Evolutionary conservation across 768 basidiomycete species (phyloP), one percentile per base, ranked within the genome.

Genomic region (Asterophora parasitica): DNA sequence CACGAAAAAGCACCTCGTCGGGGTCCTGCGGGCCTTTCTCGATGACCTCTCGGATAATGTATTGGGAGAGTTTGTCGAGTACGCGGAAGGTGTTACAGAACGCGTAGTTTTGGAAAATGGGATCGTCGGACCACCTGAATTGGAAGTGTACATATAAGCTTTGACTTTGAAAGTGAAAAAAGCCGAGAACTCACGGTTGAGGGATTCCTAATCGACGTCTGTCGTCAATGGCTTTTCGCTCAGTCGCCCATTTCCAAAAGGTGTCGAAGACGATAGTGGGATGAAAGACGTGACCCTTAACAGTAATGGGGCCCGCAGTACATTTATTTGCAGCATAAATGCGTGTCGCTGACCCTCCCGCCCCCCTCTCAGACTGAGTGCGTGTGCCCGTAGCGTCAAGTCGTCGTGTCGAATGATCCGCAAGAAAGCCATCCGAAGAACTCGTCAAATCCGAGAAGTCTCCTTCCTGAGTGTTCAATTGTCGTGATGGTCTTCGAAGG

Each of bases 11-110:
- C 44, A 87, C 61, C 61, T 91, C 88, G 11, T 65, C 64, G 16
- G 76, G 73, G 26, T 70, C 64, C 55, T 82, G 81, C 2, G 78
- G 69, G 32, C 87, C 87, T 57, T 79, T 77, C 54, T 82, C 74
- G 51, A 90, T 81, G 50, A 91, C 85, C 46, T 87, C 75, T 5
- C 62, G 57, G 27, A 91, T 72, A 48, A 90, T 69, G 52, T 74
- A 91, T 56, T 91, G 88, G 26, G 76, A 79, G 13, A 74, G 74
- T 30, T 78, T 79, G 67, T 91, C 88, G 36, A 82, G 72, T 7
- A 88, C 79, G 30, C 88, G 84, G 58, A 76, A 91, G 0, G 83
- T 77, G 57, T 88, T 88, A 65, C 85, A 88, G 60, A 88, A 89
- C 26, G 71, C 73, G 54, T 79, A 74, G 10, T 67, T 58, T 2